These are phyloP conservation scores for Copromyces sp. DNA, from an alignment of 495 filamentous ascomycete genomes.

Conservation along the genomic window DNA sequence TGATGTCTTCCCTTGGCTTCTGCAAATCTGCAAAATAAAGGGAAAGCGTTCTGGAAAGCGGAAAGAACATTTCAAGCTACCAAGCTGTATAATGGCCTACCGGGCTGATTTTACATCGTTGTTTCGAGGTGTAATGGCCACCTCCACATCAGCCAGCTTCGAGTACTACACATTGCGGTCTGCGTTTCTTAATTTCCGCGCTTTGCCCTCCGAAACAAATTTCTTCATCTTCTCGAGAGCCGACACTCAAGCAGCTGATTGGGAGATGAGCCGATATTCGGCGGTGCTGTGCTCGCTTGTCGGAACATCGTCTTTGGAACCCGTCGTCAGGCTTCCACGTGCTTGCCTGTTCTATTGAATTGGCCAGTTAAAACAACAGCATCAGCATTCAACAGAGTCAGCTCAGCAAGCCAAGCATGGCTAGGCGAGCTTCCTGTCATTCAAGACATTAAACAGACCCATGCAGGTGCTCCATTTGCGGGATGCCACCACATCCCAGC, in stretches of 20 bases:
- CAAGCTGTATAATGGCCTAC: background rate
- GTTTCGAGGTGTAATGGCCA: background rate
- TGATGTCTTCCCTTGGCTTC: background rate
- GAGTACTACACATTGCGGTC: background rate
- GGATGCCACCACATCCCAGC: slow-evolving; percentile 24
- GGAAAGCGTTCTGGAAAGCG: background rate
- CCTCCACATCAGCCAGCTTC: background rate
- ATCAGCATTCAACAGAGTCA: background rate
- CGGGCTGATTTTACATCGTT: background rate
- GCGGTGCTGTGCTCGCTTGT: background rate
- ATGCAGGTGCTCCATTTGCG: slow-evolving; percentile 7
- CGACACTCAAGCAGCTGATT: background rate
- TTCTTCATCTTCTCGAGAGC: background rate
- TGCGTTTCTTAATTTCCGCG: background rate
- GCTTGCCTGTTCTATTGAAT: background rate
- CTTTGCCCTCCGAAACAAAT: background rate
- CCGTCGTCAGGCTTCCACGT: background rate
- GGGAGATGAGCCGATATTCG: background rate
- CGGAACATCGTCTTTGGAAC: background rate
- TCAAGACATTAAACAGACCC: slow-evolving; percentile 9
- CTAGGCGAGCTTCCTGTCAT: slow-evolving; percentile 12
- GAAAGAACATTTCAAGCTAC: background rate
- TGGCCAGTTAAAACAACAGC: background rate
- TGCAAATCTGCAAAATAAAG: background rate
- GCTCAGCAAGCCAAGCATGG: background rate